Evolutionary conservation across 1,284 basidiomycete species (phyloP), one percentile per base, ranked within the genome.

Genomic region (Kalmanozyma brasiliensis): DNA sequence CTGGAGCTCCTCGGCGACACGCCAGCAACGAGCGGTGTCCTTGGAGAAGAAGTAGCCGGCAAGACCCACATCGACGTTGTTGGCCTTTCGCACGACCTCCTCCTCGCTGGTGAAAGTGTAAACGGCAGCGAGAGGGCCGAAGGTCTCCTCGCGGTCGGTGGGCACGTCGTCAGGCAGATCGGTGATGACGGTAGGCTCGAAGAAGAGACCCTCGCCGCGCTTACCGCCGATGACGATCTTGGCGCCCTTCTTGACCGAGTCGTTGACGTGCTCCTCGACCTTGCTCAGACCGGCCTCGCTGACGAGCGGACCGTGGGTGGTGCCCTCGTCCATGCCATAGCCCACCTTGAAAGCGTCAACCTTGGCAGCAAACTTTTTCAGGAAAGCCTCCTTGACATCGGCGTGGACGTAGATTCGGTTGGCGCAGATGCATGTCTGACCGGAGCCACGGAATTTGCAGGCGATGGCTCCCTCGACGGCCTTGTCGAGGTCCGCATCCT

Each of bases 1-100:
- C 83, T 99, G 92, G 41, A 98, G 85, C 61, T 88, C 90, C 84
- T 97, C 95, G n/a, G 94, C 93, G n/a, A 99, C 94, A 41, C 95
- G 87, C 92, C 93, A 98, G 56, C 93, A 90, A 26, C 94, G 85
- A 8, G 91, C 91, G 2, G 95, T 85, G 82, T 98, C 94, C 60
- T 91, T 85, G 49, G 73, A 74, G 76, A 69, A 81, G 38, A 81
- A 81, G 76, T 81, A 81, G 34, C 75, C 79, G 6, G 94, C 94
- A 17, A 99, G 86, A 0, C 96, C 96, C 41, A 92, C 89, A 22
- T 91, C 87, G 1, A 90, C 86, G 72, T 89, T 84, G 83, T 99
- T 98, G 29, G 95, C 94, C 53, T 91, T 84, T 75, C 87, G 86
- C 57, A 98, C 85, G 3, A 94, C 94, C 81, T 98, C 90, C 46